Evolutionary conservation across 352 stramenopile species (phyloP).

Genomic region (Globisporangium alternatum): DNA sequence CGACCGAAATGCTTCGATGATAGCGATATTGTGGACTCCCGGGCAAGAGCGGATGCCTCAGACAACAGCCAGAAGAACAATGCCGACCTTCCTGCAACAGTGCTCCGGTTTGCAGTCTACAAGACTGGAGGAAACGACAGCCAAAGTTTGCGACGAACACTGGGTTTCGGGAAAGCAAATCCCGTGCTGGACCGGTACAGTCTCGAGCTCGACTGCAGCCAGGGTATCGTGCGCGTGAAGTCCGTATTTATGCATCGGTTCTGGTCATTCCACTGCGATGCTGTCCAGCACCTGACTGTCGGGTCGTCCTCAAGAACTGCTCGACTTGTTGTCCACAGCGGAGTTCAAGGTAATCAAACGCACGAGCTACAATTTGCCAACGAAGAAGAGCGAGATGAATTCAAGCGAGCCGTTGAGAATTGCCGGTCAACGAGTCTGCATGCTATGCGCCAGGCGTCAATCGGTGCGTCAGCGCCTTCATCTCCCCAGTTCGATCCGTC

Average conservation of each 20-base stretch:
- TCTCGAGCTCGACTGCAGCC: slow-evolving; percentile 67
- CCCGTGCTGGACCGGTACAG: slow-evolving; percentile 75
- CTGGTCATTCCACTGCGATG: slow-evolving; percentile 77
- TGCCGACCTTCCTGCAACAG: slow-evolving; percentile 50
- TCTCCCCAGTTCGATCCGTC: slow-evolving; percentile 21
- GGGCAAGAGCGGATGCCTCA: slow-evolving; percentile 26
- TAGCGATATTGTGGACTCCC: slow-evolving; percentile 73
- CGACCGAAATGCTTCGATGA: slow-evolving; percentile 74
- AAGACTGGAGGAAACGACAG: slow-evolving; percentile 64
- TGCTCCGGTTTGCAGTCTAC: slow-evolving; percentile 73
- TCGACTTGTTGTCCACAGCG: slow-evolving; percentile 50
- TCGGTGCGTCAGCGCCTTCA: slow-evolving; percentile 18
- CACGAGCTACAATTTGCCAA: slow-evolving; percentile 77
- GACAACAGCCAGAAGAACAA: slow-evolving; percentile 30
- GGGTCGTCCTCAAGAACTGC: slow-evolving; percentile 39
- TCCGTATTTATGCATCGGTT: slow-evolving; percentile 83
- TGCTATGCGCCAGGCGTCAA: slow-evolving; percentile 34
- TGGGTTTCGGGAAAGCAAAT: slow-evolving; percentile 70
- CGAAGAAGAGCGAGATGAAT: slow-evolving; percentile 61
- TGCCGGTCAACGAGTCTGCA: slow-evolving; percentile 43
- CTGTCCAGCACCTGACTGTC: slow-evolving; percentile 45
- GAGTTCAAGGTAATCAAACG: slow-evolving; percentile 46
- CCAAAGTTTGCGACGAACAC: slow-evolving; percentile 48
- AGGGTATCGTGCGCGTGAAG: slow-evolving; percentile 71
- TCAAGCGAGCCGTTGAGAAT: slow-evolving; percentile 58